Conservation (phyloP, 345 rosid species). For the Raphanus raphanistrum region DNA sequence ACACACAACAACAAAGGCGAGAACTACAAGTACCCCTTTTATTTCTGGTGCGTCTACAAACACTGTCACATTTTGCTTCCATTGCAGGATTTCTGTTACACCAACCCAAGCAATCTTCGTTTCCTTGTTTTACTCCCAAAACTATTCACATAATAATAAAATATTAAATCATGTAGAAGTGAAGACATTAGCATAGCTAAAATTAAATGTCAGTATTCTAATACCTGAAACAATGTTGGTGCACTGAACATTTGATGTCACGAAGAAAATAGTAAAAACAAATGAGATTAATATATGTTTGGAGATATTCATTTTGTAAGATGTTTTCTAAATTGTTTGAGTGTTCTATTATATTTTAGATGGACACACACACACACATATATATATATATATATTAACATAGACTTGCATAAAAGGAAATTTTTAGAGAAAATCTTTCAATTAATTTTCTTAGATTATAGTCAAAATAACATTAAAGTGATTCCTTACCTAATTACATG, state of each 20-base stretch:
- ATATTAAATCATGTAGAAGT: no score
- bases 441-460: not conserved
- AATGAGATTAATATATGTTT: not conserved
- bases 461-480: not conserved
- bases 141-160: no score
- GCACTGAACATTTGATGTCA: not conserved
- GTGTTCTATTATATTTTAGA: not conserved
- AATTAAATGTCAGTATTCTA: not conserved
- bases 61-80: no score
- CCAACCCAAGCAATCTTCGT: no score
- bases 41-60: no score
- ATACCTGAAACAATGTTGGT: not conserved
- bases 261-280: not conserved
- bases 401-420: not conserved
- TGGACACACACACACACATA: no score
- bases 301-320: not conserved
- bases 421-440: not conserved
- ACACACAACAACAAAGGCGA: no score
- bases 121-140: no score
- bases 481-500: not conserved
- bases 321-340: not conserved
- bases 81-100: no score
- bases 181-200: not conserved
- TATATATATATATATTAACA: not conserved
- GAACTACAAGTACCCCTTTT: no score